Base-by-base conservation (phyloP, 106 monocot genomes). In the Vanilla planifolia region DNA sequence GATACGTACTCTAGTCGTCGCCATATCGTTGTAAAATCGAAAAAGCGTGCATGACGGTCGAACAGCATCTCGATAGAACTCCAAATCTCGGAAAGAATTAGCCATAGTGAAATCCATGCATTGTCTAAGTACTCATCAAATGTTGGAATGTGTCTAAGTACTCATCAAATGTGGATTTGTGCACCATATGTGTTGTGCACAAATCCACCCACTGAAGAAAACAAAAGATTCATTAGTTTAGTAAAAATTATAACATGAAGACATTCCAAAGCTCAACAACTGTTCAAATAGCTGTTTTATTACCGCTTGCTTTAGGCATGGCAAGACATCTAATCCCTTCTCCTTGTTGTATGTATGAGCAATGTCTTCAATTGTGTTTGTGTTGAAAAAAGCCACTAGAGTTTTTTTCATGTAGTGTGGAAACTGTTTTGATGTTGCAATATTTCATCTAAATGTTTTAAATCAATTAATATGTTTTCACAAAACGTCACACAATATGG, bases 91-190 rank as follows among this genome's bases (percentile, higher is more conserved):
- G 22, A 71, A 7, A 26, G 11, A 55, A 26, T 64, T 37, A 2
- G 32, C 27, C 0, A 56, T 64, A 1, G n/a, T n/a, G 50, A 6
- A 8, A 50, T 43, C 34, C 53, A 52, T 15, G 33, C 67, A 57
- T 75, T 75, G 0, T 56, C 32, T 8, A 69, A 8, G 25, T 75
- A 75, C 28, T 75, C 75, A 13, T 75, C n/a, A 0, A 69, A 26
- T 0, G 40, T 48, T 15, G 75, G 64, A 42, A 15, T 43, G 60
- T 64, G 60, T 29, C 64, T 8, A 16, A 2, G 5, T 9, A 51
- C 17, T 75, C 75, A 13, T 75, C n/a, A 0, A 69, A 26, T 0
- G 40, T 48, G 6, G 75, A 59, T 32, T 10, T 43, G 60, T 64
- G 69, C 23, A 59, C 26, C 11, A 76, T 29, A 42, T 63, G 69